Evolutionary conservation across 2,329 filamentous ascomycete genomes (phyloP), one percentile per base, ranked within the genome.

Genomic region (Thielaviopsis euricoi): DNA sequence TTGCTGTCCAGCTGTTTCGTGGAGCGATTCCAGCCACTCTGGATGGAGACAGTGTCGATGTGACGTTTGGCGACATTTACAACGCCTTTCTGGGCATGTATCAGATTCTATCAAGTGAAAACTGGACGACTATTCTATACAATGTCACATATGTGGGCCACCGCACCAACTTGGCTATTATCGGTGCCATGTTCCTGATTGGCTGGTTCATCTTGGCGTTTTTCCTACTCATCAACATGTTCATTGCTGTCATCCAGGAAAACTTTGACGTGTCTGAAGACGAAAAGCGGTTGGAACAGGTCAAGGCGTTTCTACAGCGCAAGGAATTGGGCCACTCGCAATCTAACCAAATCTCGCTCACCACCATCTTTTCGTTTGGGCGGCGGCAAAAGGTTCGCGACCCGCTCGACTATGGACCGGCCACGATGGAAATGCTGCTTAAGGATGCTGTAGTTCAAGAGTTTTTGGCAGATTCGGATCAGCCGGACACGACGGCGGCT

Each of bases 171-270:
- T 94, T 87, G n/a, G 80, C 87, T 9, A 97, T 93, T 91, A 89
- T 97, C 58, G 89, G 87, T 10, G 89, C 91, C 9, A 77, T 87
- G 1, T 96, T 98, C 65, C 78, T 95, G 64, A 88, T 96, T 62
- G 79, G 90, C 63, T 98, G 93, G 93, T 97, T 95, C 70, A 93
- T 95, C 59, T 78, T 98, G 50, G 80, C 89, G 6, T 96, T 94
- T 69, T 91, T 97, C 68, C 95, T 98, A 71, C 80, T 97, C 61
- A 74, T 98, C 73, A 98, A 97, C 67, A 98, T 98, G 93, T 98
- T 98, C 76, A 97, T 98, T 87, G 93, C 93, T 76, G 93, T 98
- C 72, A 98, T 98, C 63, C 93, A 98, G 70, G 93, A 98, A 68
- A 98, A 95, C 66, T 98, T 98, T 68, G 93, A 98, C 71, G 89